These are phyloP conservation scores for Penicillium egyptiacum DNA, from an alignment of 495 filamentous ascomycete genomes.

Conservation along the genomic window DNA sequence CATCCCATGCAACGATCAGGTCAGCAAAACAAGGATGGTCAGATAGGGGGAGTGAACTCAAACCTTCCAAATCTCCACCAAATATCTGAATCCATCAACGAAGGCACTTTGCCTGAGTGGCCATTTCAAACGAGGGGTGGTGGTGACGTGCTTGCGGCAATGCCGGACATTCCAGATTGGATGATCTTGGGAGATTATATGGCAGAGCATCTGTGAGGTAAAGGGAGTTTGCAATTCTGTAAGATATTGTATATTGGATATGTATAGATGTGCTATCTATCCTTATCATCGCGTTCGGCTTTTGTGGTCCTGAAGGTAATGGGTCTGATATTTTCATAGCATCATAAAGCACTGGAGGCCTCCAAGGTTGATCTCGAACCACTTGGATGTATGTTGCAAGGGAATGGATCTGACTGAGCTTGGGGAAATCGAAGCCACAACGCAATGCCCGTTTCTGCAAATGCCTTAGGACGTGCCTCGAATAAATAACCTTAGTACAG, in stretches of 20 bases:
- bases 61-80: neutral
- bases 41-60: neutral
- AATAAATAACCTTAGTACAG: too few species aligned
- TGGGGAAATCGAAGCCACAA: too few species aligned
- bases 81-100: neutral
- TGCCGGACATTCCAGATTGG: slow-evolving; percentile 35
- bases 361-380: too few species aligned
- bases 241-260: neutral
- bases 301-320: neutral
- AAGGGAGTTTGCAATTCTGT: neutral
- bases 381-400: too few species aligned
- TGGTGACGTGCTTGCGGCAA: slow-evolving; percentile 12
- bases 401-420: too few species aligned
- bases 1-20: neutral
- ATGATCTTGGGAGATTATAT: slow-evolving; percentile 31
- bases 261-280: neutral
- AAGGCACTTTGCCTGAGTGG: slow-evolving; percentile 18
- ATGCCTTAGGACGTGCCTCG: too few species aligned
- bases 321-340: too few species aligned
- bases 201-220: slow-evolving; percentile 24
- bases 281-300: neutral
- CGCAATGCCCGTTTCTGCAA: too few species aligned
- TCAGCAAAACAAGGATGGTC: neutral
- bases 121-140: slow-evolving; percentile 16
- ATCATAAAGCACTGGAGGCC: too few species aligned